phyloP scores from a whole-genome alignment of 805 yeast genomes.

The Saccharomyces jurei region DNA sequence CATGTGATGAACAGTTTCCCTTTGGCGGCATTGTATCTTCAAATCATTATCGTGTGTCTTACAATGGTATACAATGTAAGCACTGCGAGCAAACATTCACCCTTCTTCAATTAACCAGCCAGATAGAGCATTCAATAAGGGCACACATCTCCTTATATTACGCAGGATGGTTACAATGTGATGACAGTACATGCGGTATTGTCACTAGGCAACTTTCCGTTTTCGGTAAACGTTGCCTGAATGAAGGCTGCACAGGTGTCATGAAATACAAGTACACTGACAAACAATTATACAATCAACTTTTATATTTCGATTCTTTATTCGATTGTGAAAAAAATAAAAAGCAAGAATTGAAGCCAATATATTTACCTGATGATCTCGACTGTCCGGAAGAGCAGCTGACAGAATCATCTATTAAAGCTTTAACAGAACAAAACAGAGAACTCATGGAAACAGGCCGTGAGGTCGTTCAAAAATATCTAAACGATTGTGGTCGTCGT shows the following conservation, averaged over 20 bases:
- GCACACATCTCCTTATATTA: constrained; percentile 67
- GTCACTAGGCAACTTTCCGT: constrained; percentile 81
- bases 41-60: constrained; percentile 49
- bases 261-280: constrained; percentile 73
- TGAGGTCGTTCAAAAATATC: constrained; percentile 60
- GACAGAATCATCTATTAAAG: constrained; percentile 50
- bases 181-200: constrained; percentile 73
- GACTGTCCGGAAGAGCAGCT: constrained; percentile 28
- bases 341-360: constrained; percentile 44
- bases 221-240: constrained; percentile 76
- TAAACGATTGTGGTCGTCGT: constrained; percentile 77
- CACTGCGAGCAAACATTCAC: constrained; percentile 49
- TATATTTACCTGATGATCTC: constrained; percentile 34
- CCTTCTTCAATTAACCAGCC: constrained; percentile 52
- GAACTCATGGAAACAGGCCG: constrained; percentile 46
- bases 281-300: constrained; percentile 76
- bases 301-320: constrained; percentile 66
- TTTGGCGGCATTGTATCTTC: constrained; percentile 73
- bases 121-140: constrained; percentile 67
- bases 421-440: constrained; percentile 73
- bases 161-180: constrained; percentile 80
- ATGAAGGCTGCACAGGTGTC: constrained; percentile 59
- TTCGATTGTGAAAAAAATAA: constrained; percentile 80
- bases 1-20: constrained; percentile 50
- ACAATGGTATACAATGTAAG: constrained; percentile 63